Evolutionary conservation across 2,329 filamentous ascomycete genomes (phyloP).

Genomic region (Stylonectria norvegica): DNA sequence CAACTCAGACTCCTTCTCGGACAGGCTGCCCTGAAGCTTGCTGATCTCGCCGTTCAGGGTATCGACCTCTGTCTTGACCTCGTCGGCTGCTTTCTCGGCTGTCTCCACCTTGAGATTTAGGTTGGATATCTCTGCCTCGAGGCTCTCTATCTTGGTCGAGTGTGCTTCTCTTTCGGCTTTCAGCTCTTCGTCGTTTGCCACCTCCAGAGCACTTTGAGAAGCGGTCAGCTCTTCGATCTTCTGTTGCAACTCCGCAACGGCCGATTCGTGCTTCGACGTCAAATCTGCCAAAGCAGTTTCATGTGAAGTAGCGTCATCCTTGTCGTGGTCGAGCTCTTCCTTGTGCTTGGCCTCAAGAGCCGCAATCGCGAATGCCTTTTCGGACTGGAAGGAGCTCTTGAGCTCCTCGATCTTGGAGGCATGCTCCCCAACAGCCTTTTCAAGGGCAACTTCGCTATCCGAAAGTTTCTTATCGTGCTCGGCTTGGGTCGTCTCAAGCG

Average conservation of each 20-base stretch:
- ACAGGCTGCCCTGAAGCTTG: slow-evolving; percentile 38
- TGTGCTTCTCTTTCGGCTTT: slow-evolving; percentile 45
- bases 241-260: slow-evolving; percentile 48
- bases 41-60: slow-evolving; percentile 39
- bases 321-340: slow-evolving; percentile 46
- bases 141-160: slow-evolving; percentile 43
- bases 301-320: slow-evolving; percentile 43
- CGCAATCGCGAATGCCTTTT: slow-evolving; percentile 47
- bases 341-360: slow-evolving; percentile 53
- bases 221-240: slow-evolving; percentile 52
- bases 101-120: slow-evolving; percentile 47
- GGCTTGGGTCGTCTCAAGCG: slow-evolving; percentile 43
- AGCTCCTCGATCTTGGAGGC: slow-evolving; percentile 48
- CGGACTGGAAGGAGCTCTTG: slow-evolving; percentile 45
- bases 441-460: slow-evolving; percentile 32
- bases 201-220: slow-evolving; percentile 44
- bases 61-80: slow-evolving; percentile 43
- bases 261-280: slow-evolving; percentile 47
- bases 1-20: slow-evolving; percentile 46
- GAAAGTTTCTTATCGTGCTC: slow-evolving; percentile 34
- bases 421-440: slow-evolving; percentile 45
- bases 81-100: slow-evolving; percentile 44
- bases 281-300: slow-evolving; percentile 50
- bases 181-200: slow-evolving; percentile 42
- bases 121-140: slow-evolving; percentile 52